Evolutionary conservation across 148 eudicot species (phyloP).

Genomic region (Pouteria glomerata): DNA sequence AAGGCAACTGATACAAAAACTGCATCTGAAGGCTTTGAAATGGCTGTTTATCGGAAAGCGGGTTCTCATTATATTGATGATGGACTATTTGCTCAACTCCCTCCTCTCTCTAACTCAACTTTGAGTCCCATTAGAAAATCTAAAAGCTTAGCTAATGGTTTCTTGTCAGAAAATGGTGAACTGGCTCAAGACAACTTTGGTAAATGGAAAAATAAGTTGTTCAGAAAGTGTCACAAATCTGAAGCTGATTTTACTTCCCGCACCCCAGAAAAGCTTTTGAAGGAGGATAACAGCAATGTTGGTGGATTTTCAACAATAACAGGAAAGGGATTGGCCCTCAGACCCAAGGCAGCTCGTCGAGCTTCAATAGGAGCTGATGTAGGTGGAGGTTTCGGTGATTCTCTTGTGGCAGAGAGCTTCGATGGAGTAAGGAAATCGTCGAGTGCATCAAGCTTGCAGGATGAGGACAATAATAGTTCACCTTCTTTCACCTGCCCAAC

Average conservation of each 20-base stretch:
- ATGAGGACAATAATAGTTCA: slow-evolving; percentile 39
- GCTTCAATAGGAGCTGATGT: slow-evolving; percentile 44
- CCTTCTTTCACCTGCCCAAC: slow-evolving; percentile 54
- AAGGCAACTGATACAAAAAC: slow-evolving; percentile 20
- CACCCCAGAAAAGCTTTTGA: slow-evolving; percentile 63
- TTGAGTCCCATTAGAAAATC: slow-evolving; percentile 64
- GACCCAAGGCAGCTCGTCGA: slow-evolving; percentile 71
- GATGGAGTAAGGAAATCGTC: slow-evolving; percentile 73
- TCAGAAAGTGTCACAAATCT: slow-evolving; percentile 53
- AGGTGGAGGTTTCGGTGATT: slow-evolving; percentile 45
- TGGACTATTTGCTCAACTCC: slow-evolving; percentile 36
- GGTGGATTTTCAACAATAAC: slow-evolving; percentile 63
- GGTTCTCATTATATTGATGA: slow-evolving; percentile 35
- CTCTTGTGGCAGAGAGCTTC: slow-evolving; percentile 29
- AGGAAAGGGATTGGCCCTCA: slow-evolving; percentile 78
- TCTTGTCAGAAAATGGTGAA: slow-evolving; percentile 42
- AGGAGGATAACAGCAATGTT: slow-evolving; percentile 56
- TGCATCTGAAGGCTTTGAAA: slow-evolving; percentile 61
- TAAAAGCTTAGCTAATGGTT: slow-evolving; percentile 60
- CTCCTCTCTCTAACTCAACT: slow-evolving; percentile 41
- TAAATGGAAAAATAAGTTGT: slow-evolving; percentile 44
- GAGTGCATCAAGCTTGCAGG: slow-evolving; percentile 72
- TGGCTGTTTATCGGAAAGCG: slow-evolving; percentile 59
- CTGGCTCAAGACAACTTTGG: slow-evolving; percentile 26
- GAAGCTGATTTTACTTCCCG: slow-evolving; percentile 46